phyloP scores from a whole-genome alignment of 306 rosid species.

The Sesbania bispinosa region DNA sequence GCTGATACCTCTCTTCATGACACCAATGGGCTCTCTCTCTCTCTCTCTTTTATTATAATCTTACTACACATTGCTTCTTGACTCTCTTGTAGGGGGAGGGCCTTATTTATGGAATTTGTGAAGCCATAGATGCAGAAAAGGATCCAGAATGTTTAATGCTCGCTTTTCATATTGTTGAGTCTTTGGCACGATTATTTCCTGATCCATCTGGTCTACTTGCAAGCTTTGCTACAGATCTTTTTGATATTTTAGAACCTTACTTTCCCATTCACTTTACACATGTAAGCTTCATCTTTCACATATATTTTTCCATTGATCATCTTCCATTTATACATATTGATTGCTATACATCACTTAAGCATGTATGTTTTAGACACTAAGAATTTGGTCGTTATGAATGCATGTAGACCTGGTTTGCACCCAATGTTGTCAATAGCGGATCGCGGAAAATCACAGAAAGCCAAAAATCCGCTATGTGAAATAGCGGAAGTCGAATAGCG shows the following conservation, averaged over 20 bases:
- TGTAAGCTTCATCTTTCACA: conserved; percentile 50
- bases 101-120: conserved; percentile 75
- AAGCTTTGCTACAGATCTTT: conserved; percentile 58
- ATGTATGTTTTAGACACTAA: conserved; percentile 2
- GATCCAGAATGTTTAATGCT: conserved; percentile 88
- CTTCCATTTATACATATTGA: not conserved
- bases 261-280: conserved; percentile 98
- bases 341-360: conserved; percentile 15
- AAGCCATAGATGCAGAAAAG: conserved; percentile 81
- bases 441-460: too few species aligned
- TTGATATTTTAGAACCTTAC: conserved; percentile 76
- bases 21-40: not conserved
- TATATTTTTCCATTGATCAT: conserved; percentile 13
- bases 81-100: conserved; percentile 65
- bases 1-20: not conserved
- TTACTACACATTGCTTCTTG: conserved; percentile 11
- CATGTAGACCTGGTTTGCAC: conserved; percentile 1
- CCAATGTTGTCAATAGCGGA: too few species aligned
- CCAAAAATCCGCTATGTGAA: too few species aligned
- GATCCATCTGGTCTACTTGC: conserved; percentile 72
- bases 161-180: conserved; percentile 63
- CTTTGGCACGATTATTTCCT: conserved; percentile 60
- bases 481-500: too few species aligned
- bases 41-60: not conserved
- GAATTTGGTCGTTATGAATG: conserved; percentile 6